These are phyloP conservation scores for Pythium periplocum DNA, from an alignment of 352 stramenopile genomes.

Conservation along the genomic window DNA sequence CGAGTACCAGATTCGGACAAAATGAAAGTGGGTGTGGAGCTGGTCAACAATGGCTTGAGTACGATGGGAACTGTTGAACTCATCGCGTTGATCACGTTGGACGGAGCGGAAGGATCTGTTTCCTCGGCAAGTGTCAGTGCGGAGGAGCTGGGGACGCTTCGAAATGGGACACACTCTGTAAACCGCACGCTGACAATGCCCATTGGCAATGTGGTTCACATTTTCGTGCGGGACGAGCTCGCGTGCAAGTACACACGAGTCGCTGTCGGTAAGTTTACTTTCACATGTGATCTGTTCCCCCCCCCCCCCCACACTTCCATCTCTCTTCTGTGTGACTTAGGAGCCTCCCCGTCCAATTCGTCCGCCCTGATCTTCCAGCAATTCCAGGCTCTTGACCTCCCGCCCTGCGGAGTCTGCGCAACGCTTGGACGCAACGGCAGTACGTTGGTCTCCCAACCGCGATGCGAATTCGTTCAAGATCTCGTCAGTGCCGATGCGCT, in stretches of 20 bases:
- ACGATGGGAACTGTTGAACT: constrained; percentile 1
- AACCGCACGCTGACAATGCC: not conserved
- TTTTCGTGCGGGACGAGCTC: constrained; percentile 16
- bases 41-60: not conserved
- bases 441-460: not conserved
- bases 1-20: not conserved
- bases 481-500: constrained; percentile 7
- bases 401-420: constrained; percentile 19
- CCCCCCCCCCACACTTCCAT: not conserved
- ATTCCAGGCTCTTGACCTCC: constrained; percentile 13
- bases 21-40: constrained; percentile 6
- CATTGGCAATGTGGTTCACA: constrained; percentile 17
- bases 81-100: not conserved
- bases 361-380: constrained; percentile 9
- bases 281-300: too few relatives aligned
- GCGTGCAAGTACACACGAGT: constrained; percentile 21
- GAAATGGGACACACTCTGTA: not conserved
- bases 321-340: not conserved
- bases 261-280: not conserved
- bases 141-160: not conserved
- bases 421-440: not conserved
- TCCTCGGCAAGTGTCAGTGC: not conserved
- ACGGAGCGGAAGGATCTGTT: not conserved
- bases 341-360: not conserved
- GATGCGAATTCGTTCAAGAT: constrained; percentile 12